Percentiles rank a stretch among this genome's conserved stretches.
Conservation (phyloP, 2,329 filamentous ascomycete genomes). For the Colletotrichum viniferum region DNA sequence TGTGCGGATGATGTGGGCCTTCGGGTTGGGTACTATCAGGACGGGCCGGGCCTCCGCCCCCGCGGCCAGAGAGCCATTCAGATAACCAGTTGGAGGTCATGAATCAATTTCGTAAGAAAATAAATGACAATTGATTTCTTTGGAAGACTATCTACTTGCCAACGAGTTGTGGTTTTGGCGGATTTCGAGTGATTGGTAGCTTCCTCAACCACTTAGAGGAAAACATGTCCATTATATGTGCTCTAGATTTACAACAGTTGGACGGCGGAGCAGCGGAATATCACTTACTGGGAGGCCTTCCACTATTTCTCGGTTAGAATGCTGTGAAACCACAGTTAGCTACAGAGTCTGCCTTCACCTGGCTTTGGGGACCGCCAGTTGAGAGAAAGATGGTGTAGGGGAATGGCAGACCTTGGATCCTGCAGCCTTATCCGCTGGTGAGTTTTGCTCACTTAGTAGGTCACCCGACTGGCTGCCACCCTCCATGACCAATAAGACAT, state of each 20-base stretch:
- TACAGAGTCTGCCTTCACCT: background rate
- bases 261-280: background rate
- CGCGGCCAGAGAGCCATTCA: background rate
- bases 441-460: background rate
- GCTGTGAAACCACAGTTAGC: background rate
- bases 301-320: background rate
- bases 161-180: background rate
- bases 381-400: background rate
- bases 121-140: accelerated
- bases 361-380: background rate
- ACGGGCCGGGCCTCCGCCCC: background rate
- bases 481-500: accelerated
- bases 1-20: background rate
- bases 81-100: background rate
- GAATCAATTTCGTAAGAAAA: background rate
- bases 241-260: background rate
- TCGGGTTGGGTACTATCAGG: background rate
- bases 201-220: background rate
- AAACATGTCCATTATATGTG: background rate
- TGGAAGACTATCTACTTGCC: accelerated
- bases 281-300: background rate
- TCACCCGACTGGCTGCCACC: background rate
- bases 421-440: background rate
- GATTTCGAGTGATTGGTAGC: background rate
- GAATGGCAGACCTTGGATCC: background rate